phyloP scores from a whole-genome alignment of 305 asterid genomes.

The Fraxinus velutina region DNA sequence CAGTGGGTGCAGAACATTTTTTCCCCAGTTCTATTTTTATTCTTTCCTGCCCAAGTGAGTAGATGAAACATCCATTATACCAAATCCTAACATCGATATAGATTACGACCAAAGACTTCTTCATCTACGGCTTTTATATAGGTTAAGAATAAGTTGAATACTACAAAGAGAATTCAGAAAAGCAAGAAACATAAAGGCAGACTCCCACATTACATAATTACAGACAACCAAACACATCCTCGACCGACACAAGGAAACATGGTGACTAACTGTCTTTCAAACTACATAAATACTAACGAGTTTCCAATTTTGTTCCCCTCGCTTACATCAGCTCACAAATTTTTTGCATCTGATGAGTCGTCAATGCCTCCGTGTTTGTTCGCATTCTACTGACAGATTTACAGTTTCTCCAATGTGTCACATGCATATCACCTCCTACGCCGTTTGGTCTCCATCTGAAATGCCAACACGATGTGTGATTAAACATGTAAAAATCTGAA shows the following conservation, averaged over 20 bases:
- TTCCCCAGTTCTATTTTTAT: not conserved
- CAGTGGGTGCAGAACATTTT: not conserved
- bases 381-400: conserved; percentile 19
- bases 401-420: conserved; percentile 13
- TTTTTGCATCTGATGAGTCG: conserved; percentile 23
- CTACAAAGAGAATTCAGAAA: conserved; percentile 13
- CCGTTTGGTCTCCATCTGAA: conserved; percentile 71
- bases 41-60: not conserved
- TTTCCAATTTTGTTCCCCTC: conserved; percentile 28
- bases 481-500: not conserved
- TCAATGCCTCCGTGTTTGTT: conserved; percentile 30
- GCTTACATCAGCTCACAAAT: conserved; percentile 31
- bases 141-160: conserved; percentile 11
- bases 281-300: conserved; percentile 30
- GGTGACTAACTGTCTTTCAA: conserved; percentile 18
- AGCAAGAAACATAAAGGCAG: conserved; percentile 4
- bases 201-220: conserved; percentile 42
- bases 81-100: not conserved
- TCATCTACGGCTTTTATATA: conserved; percentile 17
- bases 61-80: not conserved
- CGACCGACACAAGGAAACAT: conserved; percentile 24
- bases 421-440: conserved; percentile 51
- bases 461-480: conserved; percentile 2
- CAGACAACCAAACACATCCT: conserved; percentile 50
- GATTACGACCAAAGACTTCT: conserved; percentile 17